These are phyloP conservation scores for Bolboschoenoplectus hybrid DNA, from an alignment of 202 grass and related monocot species.

Conservation along the genomic window DNA sequence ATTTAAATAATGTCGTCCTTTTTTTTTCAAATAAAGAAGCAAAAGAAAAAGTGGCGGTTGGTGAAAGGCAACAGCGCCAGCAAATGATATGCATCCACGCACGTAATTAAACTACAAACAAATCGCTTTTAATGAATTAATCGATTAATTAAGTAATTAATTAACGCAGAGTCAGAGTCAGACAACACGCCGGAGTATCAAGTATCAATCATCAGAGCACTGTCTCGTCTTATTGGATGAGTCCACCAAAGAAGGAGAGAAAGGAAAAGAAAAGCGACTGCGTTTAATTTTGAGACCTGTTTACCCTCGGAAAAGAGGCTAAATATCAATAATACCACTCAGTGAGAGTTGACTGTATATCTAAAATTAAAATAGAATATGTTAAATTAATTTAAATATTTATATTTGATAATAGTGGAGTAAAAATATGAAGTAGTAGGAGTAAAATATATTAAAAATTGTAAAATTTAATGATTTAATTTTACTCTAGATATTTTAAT, in stretches of 20 bases:
- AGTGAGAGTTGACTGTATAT: no score
- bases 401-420: no score
- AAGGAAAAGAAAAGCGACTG: not conserved
- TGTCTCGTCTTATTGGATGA: not conserved
- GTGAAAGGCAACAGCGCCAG: not conserved
- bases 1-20: not conserved
- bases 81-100: not conserved
- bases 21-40: not conserved
- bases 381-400: no score
- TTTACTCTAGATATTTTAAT: no score
- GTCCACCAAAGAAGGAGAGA: not conserved
- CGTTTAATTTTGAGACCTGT: not conserved
- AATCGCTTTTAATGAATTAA: no score
- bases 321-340: not conserved
- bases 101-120: not conserved
- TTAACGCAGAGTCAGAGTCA: not conserved
- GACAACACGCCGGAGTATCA: not conserved
- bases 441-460: no score
- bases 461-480: no score
- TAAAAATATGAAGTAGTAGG: no score
- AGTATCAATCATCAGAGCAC: constrained; percentile 6
- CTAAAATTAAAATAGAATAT: no score
- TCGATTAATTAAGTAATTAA: not conserved
- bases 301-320: not conserved
- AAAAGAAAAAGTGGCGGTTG: not conserved